A percentile compares a stretch with the other conserved stretches of the same genome.
Evolutionary conservation across 768 basidiomycete genomes (phyloP).

Genomic region (Melanogaster broomeanus): DNA sequence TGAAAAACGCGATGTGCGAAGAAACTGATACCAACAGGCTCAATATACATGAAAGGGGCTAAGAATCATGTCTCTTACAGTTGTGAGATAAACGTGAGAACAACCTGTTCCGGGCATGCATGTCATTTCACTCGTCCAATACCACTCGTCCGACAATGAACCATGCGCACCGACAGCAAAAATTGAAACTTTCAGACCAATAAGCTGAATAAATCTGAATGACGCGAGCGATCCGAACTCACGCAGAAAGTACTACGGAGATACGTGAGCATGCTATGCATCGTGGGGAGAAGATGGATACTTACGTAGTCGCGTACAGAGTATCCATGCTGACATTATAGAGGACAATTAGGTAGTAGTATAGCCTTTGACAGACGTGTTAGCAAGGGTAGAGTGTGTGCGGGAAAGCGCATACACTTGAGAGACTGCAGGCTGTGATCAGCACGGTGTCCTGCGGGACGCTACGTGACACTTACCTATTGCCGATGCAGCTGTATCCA

Average conservation of each 20-base stretch:
- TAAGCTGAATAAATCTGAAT: not conserved
- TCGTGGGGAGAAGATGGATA: not conserved
- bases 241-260: constrained; percentile 30
- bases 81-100: constrained; percentile 27
- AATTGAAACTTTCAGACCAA: constrained; percentile 21
- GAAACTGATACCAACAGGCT: constrained; percentile 16
- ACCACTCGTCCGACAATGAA: not conserved
- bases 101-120: constrained; percentile 12
- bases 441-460: constrained; percentile 1
- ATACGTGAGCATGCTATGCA: constrained; percentile 1
- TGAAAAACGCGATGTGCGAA: constrained; percentile 25
- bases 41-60: not conserved
- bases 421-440: constrained; percentile 18
- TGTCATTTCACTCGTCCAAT: not conserved
- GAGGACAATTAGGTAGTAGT: constrained; percentile 28
- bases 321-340: constrained; percentile 23
- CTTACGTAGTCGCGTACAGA: constrained; percentile 30
- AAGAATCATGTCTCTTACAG: too few species aligned
- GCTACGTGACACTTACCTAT: constrained; percentile 19
- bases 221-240: constrained; percentile 10
- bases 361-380: constrained; percentile 22
- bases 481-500: constrained; percentile 28
- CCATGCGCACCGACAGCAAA: constrained; percentile 22
- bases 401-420: constrained; percentile 21
- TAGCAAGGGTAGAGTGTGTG: not conserved